Base-by-base conservation (phyloP, 2,329 filamentous ascomycete species). In the Emericellopsis cladophorae region DNA sequence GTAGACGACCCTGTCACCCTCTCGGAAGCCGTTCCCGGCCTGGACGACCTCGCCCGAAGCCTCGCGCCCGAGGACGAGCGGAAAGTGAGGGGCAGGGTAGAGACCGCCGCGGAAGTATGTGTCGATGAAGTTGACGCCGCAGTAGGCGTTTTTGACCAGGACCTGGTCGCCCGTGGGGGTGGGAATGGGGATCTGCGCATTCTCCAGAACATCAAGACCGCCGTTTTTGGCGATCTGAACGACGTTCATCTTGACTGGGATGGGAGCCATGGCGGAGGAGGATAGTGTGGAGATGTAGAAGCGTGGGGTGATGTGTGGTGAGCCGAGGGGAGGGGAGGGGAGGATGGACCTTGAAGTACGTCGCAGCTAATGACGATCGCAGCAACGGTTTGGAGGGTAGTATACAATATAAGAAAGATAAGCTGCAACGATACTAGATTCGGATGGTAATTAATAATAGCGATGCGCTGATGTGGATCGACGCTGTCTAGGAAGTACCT, bases 101-200 rank as follows among this genome's bases (percentile, higher is more conserved):
- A 94, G 74, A 10, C 89, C 89, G 11, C 74, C 78, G 57, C 89
- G 86, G 73, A 89, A 93, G 64, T 95, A 94, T 32, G 67, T 94
- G 61, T 95, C 89, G 53, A 95, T 93, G 64, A 75, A 95, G 64
- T 95, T 95, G 45, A 95, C 67, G 44, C 88, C 89, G 38, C 82
- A 70, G 56, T 75, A 84, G 47, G 81, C 76, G 60, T 94, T 94
- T 61, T 81, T 83, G 44, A 95, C 75, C 4, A 95, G 73, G 18
- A 95, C 61, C 49, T 94, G 71, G 26, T 29, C 26, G 12, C 26
- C 26, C 44, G 78, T 80, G n/a, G 80, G 74, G 31, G 74, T 66
- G 2, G 73, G 74, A 39, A 69, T 64, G 0, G 87, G 85, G 1
- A 94, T 75, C 15, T 59, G 79, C 4, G 87, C 58, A 60, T 81